phyloP scores from a whole-genome alignment of 140 eudicot genomes.

The Senecio squalidus region DNA sequence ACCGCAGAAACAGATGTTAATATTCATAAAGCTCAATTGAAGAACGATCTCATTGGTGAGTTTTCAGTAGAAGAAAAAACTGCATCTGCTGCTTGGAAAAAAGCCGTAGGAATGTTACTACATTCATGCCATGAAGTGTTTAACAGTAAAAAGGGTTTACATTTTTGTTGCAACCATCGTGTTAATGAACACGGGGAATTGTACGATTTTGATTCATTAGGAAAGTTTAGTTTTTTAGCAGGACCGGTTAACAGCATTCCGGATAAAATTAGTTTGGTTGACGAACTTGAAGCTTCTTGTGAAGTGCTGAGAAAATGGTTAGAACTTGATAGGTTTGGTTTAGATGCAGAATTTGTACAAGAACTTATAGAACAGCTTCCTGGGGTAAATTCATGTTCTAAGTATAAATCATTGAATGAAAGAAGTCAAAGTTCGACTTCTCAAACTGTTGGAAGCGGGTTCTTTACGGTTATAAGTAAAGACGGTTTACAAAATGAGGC shows the following conservation, averaged over 20 bases:
- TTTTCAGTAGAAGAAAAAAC: constrained; percentile 67
- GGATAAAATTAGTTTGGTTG: constrained; percentile 26
- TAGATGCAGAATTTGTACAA: constrained; percentile 79
- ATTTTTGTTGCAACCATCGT: constrained; percentile 65
- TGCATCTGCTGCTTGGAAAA: constrained; percentile 59
- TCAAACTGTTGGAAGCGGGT: constrained; percentile 75
- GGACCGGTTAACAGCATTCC: constrained; percentile 44
- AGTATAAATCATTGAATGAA: constrained; percentile 39
- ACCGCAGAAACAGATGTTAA: constrained; percentile 16
- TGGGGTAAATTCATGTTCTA: constrained; percentile 43
- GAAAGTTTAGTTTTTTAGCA: constrained; percentile 50
- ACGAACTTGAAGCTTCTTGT: constrained; percentile 40
- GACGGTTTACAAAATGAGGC: constrained; percentile 24
- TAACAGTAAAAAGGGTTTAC: constrained; percentile 39
- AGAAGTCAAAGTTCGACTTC: constrained; percentile 36
- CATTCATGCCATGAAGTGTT: constrained; percentile 45
- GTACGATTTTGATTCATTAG: constrained; percentile 34
- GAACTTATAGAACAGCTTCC: constrained; percentile 91
- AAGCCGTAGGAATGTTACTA: constrained; percentile 41
- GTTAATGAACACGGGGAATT: constrained; percentile 23
- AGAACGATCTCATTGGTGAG: constrained; percentile 44
- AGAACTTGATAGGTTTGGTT: constrained; percentile 68
- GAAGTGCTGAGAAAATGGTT: constrained; percentile 60
- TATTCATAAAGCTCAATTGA: constrained; percentile 24
- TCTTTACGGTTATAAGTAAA: constrained; percentile 52